These are phyloP conservation scores for Fraxinus ornus DNA, from an alignment of 305 asterid genomes.

Conservation along the genomic window DNA sequence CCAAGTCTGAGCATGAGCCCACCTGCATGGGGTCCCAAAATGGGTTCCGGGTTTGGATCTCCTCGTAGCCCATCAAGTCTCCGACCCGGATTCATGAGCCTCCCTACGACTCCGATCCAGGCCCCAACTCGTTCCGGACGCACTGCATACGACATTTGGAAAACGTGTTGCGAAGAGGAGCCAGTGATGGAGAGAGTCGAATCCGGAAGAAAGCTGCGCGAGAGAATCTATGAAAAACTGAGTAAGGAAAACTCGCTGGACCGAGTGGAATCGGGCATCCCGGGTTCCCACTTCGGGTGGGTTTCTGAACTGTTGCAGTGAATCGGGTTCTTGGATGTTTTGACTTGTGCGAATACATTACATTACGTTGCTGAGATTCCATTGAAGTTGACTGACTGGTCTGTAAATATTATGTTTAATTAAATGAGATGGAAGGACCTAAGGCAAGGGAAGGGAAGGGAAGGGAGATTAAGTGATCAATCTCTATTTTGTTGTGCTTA, in stretches of 20 bases:
- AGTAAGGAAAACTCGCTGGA: constrained; percentile 65
- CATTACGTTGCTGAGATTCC: constrained; percentile 1
- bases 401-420: background rate
- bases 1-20: constrained; percentile 46
- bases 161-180: constrained; percentile 46
- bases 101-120: constrained; percentile 59
- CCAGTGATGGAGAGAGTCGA: constrained; percentile 89
- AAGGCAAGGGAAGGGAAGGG: background rate
- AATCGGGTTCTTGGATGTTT: constrained; percentile 30
- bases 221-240: constrained; percentile 68
- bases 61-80: constrained; percentile 39
- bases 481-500: constrained; percentile 12
- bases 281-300: constrained; percentile 40
- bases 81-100: constrained; percentile 59
- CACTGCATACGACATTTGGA: constrained; percentile 54
- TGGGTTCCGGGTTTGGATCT: constrained; percentile 37
- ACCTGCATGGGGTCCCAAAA: constrained; percentile 42
- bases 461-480: background rate
- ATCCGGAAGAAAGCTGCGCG: constrained; percentile 72
- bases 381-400: constrained; percentile 15
- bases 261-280: constrained; percentile 24
- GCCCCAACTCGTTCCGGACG: constrained; percentile 38
- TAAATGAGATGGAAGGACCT: background rate
- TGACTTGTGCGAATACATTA: background rate
- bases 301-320: constrained; percentile 51